Evolutionary conservation across 805 yeast genomes (phyloP), one percentile per base, ranked within the genome.

Genomic region (Kregervanrija fluxuum): DNA sequence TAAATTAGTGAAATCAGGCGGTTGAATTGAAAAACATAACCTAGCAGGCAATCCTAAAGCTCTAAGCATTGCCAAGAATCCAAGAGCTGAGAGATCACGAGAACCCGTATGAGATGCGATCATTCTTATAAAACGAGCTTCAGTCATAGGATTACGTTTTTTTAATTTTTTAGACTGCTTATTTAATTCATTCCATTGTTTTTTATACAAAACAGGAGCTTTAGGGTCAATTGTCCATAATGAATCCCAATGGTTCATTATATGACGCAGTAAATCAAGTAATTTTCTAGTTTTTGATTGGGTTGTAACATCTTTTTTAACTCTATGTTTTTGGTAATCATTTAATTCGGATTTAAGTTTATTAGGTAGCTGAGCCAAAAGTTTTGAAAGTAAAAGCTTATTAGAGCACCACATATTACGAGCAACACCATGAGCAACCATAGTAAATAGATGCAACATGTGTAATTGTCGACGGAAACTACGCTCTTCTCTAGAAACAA

Each of bases 71-170:
- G 85, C 78, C 12, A 88, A 87, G 65, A 87, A 90, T 0, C 96
- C 97, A 56, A 87, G 96, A 0, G 93, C 89, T 0, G 84, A 83
- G 6, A 86, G 46, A 57, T 91, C 97, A 32, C 85, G 62, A 2
- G 87, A 77, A 0, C 98, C 99, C 13, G 71, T 60, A 22, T 75
- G 75, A 12, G 66, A 57, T 2, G 59, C 44, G 0, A 85, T 58
- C 13, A 67, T 56, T 15, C 62, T 61, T 6, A 60, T 55, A 54
- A 85, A 86, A 38, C 66, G 65, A 2, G 56, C 55, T 31, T 69
- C 62, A 0, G 68, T 61, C 12, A 75, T 54, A 31, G 56, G 52
- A 34, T 50, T 53, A 10, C 54, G 59, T 22, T 48, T 54, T 11
- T 11, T 10, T 11, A 13, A 40, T 46, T 42, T 47, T 53, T 30